Evolutionary conservation across 148 eudicot genomes (phyloP), one percentile per base, ranked within the genome.

Genomic region (Beta vulgaris): DNA sequence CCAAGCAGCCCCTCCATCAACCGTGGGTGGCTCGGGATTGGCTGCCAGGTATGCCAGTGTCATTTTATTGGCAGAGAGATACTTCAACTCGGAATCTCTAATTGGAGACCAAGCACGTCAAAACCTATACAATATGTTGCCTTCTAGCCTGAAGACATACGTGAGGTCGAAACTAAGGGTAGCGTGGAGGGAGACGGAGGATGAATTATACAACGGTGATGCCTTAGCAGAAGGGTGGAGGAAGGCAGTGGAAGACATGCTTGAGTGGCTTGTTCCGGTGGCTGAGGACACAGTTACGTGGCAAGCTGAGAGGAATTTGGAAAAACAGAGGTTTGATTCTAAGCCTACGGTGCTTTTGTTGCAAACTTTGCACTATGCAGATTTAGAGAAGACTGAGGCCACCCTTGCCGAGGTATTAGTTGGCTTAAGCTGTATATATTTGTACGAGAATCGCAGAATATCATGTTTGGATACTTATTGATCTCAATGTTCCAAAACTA

Each of bases 321-420:
- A 89, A 79, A 87, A 82, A 76, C 87, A 84, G 63, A 82, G 75
- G 18, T 84, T 94, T 48, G 91, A 87, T 10, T 46, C 82, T 3
- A 88, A 80, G 55, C 87, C 97, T 0, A 65, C 85, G 2, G 91
- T 89, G 31, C 75, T 95, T 59, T 67, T 95, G 59, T 19, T 89
- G 76, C 96, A 95, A 57, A 95, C 98, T 0, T 74, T 95, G 76
- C 90, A 95, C 77, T 95, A 85, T 68, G 81, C 98, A 0, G 91
- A 92, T 71, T 81, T 80, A 72, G 92, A 87, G 71, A 95, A 90
- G 81, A 80, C 90, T 13, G 98, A 95, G 66, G 86, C 91, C 1
- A 91, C 90, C 12, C 86, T 92, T 63, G 83, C 82, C 6, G 90
- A 88, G 78, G 88, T 90, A 1, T 76, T 90, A 59, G 91, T 88